Conservation (phyloP, 169 alveolate genomes). For the Cyclospora cayetanensis region DNA sequence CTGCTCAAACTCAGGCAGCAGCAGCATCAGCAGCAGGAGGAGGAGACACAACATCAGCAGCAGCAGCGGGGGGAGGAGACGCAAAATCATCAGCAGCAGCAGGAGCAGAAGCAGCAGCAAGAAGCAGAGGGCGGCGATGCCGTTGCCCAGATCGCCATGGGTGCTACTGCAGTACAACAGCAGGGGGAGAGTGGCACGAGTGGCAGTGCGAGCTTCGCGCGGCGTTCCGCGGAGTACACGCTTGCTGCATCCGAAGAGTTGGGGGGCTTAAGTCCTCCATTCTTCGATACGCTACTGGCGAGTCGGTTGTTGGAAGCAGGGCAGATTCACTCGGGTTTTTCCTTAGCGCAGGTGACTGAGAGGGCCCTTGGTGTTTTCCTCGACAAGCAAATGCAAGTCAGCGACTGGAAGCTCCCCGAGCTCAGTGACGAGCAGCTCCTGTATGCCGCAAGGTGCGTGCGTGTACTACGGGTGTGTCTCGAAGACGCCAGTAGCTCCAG, state of each 20-base stretch:
- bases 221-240: conserved; percentile 60
- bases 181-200: no score
- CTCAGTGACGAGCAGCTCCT: conserved; percentile 83
- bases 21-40: conserved; percentile 53
- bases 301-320: conserved; percentile 83
- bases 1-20: not conserved
- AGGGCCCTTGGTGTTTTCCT: conserved; percentile 79
- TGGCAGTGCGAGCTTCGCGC: no score
- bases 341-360: conserved; percentile 82
- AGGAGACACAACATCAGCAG: conserved; percentile 11
- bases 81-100: not conserved
- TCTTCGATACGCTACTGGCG: conserved; percentile 87
- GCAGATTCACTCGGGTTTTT: conserved; percentile 79
- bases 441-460: conserved; percentile 81
- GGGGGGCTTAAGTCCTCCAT: conserved; percentile 67
- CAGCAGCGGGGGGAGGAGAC: not conserved
- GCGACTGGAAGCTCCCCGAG: conserved; percentile 83
- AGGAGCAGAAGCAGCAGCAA: not conserved
- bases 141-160: no score
- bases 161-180: no score
- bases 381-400: conserved; percentile 86
- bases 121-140: not conserved
- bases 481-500: no score
- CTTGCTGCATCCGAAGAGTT: not conserved
- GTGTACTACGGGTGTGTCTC: no score